Base-by-base conservation (phyloP, 164 flowering plant genomes). In the Magnolia kwangsiensis region DNA sequence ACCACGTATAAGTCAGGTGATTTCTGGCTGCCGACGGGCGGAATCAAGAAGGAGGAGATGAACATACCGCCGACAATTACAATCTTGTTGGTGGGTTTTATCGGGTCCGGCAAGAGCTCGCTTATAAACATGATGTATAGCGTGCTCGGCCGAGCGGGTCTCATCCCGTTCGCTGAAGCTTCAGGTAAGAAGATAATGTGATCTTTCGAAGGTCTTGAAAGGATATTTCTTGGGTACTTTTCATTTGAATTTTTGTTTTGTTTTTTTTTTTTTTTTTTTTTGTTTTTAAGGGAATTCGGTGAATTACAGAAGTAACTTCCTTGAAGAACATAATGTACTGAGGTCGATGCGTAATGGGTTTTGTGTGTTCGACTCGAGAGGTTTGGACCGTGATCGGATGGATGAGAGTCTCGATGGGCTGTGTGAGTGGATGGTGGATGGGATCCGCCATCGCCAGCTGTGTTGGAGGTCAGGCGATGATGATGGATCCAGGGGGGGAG, bases 321-420 rank as follows among this genome's bases (percentile, higher is more conserved):
- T 91, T 87, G 91, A 93, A 79, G 98, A 89, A 74, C 96, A 91
- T 83, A 91, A 93, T 55, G 93, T 91, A 5, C n/a, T 89, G 81
- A 85, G 98, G 70, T 91, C 95, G 45, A 50, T 72, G 76, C 75
- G 87, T 63, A 88, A 84, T 72, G 98, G 98, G 74, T 89, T 93
- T 72, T 91, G 95, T 31, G 89, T 91, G 51, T 91, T 82, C 50
- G 96, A 93, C 72, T 83, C 95, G 0, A 88, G 91, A 73, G 93
- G 98, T 4, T 80, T 90, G 31, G 87, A 85, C 71, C 82, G 83
- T 63, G 69, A 74, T 16, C 68, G 59, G 59, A 67, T 85, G 71
- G 72, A 21, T 0, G 88, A 89, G 80, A 79, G 85, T 27, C 68
- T 91, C 1, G 85, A 82, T 8, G 88, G 80, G 50, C 45, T 91